Evolutionary conservation across 1,284 basidiomycete genomes (phyloP).

Genomic region (Marasmius oreades): DNA sequence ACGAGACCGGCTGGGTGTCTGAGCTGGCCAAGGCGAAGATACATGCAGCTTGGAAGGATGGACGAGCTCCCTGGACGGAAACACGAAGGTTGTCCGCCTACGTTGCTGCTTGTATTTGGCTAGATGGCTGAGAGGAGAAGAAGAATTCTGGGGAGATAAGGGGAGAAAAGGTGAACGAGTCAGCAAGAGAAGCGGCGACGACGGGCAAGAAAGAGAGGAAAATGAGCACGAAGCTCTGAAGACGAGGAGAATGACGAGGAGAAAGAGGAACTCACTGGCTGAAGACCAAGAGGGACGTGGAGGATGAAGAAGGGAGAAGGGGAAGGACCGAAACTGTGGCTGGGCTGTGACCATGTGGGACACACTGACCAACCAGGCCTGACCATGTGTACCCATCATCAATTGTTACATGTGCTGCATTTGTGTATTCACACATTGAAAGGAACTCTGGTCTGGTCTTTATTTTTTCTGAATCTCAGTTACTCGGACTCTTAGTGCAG

Average conservation of each 20-base stretch:
- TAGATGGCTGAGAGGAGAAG: conserved; percentile 8
- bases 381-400: neutral
- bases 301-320: conserved; percentile 17
- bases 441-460: neutral
- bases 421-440: neutral
- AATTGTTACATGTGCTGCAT: neutral
- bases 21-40: conserved; percentile 41
- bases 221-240: conserved; percentile 13
- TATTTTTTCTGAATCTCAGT: no score
- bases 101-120: neutral
- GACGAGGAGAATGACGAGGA: conserved; percentile 18
- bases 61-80: conserved; percentile 3
- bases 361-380: conserved; percentile 4
- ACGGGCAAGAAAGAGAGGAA: conserved; percentile 12
- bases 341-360: neutral
- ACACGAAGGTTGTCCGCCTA: conserved; percentile 27
- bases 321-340: neutral
- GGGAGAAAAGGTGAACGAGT: conserved; percentile 15
- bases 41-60: conserved; percentile 41
- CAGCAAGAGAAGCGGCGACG: conserved; percentile 2
- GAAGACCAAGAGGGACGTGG: conserved; percentile 14
- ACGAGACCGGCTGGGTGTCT: conserved; percentile 57
- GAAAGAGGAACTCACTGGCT: conserved; percentile 18
- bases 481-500: no score
- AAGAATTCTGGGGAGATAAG: conserved; percentile 11